A percentile compares a stretch with the other conserved stretches of the same genome.
Conservation (phyloP, 768 basidiomycete genomes). For the Mrakia blollopis region DNA sequence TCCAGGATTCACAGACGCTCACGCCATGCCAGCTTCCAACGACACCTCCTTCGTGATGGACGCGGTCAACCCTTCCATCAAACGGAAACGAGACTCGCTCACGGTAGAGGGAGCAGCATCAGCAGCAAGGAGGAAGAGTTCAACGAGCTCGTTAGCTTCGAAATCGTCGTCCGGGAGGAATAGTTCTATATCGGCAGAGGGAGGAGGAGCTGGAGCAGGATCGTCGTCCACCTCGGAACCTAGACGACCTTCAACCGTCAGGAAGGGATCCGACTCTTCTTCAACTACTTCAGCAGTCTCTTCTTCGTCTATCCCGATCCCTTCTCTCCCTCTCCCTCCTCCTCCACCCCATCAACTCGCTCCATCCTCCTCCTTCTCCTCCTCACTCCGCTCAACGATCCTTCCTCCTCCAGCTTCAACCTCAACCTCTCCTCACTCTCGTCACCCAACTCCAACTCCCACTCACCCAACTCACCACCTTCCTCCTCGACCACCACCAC, state of each 20-base stretch:
- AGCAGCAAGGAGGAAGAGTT: not conserved
- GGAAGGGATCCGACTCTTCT: not conserved
- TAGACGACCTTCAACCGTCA: not conserved
- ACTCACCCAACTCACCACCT: not conserved
- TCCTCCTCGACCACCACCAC: not conserved
- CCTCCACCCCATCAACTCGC: not conserved
- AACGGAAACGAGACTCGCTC: not conserved
- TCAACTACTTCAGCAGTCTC: not conserved
- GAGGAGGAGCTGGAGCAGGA: not conserved
- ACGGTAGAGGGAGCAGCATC: not conserved
- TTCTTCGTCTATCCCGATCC: no score
- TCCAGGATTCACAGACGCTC: constrained; percentile 16
- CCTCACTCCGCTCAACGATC: not conserved
- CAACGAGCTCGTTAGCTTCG: not conserved
- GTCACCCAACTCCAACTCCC: not conserved
- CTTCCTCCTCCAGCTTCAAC: not conserved
- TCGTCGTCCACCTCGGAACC: not conserved
- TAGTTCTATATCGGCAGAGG: not conserved
- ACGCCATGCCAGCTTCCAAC: not conserved
- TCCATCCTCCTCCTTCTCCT: not conserved
- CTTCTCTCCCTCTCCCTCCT: not conserved
- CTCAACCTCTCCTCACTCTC: not conserved
- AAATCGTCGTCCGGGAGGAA: constrained; percentile 9
- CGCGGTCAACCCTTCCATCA: constrained; percentile 1
- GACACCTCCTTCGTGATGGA: constrained; percentile 14